Percentiles rank a stretch among this genome's conserved stretches.
Evolutionary conservation across 768 basidiomycete genomes (phyloP).

Genomic region (Sporobolomyces roseus): DNA sequence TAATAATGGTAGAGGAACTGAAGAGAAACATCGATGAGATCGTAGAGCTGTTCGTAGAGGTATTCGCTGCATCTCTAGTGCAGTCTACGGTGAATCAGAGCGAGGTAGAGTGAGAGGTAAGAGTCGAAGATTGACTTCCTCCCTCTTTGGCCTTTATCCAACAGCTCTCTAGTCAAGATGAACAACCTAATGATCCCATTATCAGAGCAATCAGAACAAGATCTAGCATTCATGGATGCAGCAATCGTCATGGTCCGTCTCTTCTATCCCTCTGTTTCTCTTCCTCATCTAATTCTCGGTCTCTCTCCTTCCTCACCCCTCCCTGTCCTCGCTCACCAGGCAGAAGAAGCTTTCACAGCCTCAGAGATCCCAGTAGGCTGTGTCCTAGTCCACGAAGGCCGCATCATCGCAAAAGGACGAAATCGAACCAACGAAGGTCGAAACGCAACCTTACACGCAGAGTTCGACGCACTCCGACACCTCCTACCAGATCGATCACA

Average conservation of each 20-base stretch:
- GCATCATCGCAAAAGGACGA: slow-evolving; percentile 75
- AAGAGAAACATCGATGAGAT: not conserved
- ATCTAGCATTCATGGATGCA: slow-evolving; percentile 68
- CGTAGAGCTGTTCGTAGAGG: not conserved
- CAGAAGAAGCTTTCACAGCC: slow-evolving; percentile 69
- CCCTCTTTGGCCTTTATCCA: no score
- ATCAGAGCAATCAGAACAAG: slow-evolving; percentile 48
- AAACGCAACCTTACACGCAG: slow-evolving; percentile 95
- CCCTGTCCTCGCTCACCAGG: no score
- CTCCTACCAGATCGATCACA: slow-evolving; percentile 62
- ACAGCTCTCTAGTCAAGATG: slow-evolving; percentile 18
- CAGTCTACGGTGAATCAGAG: not conserved
- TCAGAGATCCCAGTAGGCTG: slow-evolving; percentile 96
- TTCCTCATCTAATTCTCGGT: not conserved
- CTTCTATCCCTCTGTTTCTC: not conserved
- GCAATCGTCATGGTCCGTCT: slow-evolving; percentile 73
- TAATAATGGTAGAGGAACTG: not conserved
- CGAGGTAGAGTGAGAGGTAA: not conserved
- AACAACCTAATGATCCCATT: slow-evolving; percentile 39
- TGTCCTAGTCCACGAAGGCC: slow-evolving; percentile 77
- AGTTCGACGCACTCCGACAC: slow-evolving; percentile 89
- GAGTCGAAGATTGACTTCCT: not conserved
- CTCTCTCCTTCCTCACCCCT: not conserved
- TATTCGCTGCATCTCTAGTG: not conserved
- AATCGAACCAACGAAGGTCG: slow-evolving; percentile 91